Base-by-base conservation (phyloP, 257 asterid genomes). In the Solanum dulcamara region DNA sequence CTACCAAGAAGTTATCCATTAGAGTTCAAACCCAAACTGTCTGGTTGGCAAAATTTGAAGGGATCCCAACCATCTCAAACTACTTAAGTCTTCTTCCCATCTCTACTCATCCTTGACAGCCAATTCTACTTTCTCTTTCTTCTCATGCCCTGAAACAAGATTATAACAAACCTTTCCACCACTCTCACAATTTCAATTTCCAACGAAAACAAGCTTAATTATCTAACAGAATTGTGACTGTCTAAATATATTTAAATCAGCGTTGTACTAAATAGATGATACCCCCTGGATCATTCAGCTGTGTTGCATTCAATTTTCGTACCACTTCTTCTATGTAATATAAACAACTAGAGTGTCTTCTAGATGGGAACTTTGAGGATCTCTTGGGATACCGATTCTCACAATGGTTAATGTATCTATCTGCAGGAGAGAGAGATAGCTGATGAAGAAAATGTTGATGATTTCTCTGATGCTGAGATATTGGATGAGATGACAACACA, bases 401-500 rank as follows among this genome's bases (percentile, higher is more conserved):
- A 22, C 51, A 40, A 80, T 10, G 22, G 55, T 80, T 5, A 30
- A 68, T 81, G 15, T 50, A 30, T 46, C 67, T 71, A 57, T 77
- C 94, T 94, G 98, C 87, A 33, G 94, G 91, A 22, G 28, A 53
- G 48, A 42, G 86, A 0, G 88, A 88, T 62, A 18, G 75, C 57
- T 4, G 93, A 88, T 10, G 89, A 81, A 10, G 94, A 83, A 2
- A 93, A 85, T 8, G 89, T 28, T 1, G 95, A 92, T 2, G 95
- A 92, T 86, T 86, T 89, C 81, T 88, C 93, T 9, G 91, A 93
- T 38, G 96, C 92, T 22, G 98, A 96, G 86, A 90, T 96, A 87
- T 82, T 96, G 85, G 99, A 94, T 53, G 97, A 93, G 91, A 92
- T 96, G 91, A 90, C 93, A 1, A 96, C 98, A 5, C 90, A 87